Evolutionary conservation across 306 rosid species (phyloP), one percentile per base, ranked within the genome.

Genomic region (Cercis canadensis): DNA sequence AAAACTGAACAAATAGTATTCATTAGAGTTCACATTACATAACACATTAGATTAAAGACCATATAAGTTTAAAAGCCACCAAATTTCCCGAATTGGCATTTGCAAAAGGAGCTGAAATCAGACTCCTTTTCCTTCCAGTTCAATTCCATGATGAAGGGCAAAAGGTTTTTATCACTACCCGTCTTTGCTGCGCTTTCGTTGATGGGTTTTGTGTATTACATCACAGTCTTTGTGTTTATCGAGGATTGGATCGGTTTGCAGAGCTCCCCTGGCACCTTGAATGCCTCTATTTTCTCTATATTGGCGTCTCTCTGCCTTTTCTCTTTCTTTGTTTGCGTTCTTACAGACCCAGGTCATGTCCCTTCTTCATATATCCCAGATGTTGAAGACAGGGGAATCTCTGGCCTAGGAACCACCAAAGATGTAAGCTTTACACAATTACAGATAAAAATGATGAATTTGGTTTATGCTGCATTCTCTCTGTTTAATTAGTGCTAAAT

Each of bases 341-440:
- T 92, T 53, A 80, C 80, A 21, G 92, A 90, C 69, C 96, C 98
- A 14, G 98, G 98, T 47, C 68, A 74, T 7, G 83, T 85, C 21
- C 91, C 98, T 8, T 70, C 92, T 84, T 86, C 96, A 29, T 88
- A 86, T 67, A 68, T 74, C 57, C 98, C 98, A 12, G 98, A 92
- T 78, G 78, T 88, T 75, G 98, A 88, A 82, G 76, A 75, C 49
- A 57, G n/a, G 43, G 44, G 51, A 14, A 33, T 43, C 33, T 36
- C 84, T 8, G 82, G 79, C 81, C 78, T 75, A 41, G 83, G 69
- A 67, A 29, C 62, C 49, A 47, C 78, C 60, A 77, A 75, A 77
- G 78, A 81, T 81, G 98, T 90, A 78, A 83, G 90, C 74, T 78
- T 65, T 46, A 5, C 10, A 8, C 32, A 3, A 57, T 18, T 46